Conservation (phyloP, 441 rosid species). For the Adansonia rubrostipa region DNA sequence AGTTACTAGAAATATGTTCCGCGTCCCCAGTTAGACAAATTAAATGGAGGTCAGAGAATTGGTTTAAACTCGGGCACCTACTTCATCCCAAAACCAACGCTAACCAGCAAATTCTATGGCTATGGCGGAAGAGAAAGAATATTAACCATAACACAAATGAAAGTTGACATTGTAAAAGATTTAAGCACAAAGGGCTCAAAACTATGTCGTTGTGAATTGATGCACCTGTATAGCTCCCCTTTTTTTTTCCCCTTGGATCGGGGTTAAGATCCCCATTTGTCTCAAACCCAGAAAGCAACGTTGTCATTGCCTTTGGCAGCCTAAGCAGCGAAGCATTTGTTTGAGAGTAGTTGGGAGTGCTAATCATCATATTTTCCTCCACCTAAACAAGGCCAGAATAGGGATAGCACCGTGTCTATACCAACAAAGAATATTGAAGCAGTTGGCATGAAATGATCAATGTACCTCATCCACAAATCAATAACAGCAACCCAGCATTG, state of each 20-base stretch:
- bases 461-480: slow-evolving; percentile 27
- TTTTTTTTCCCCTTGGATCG: neutral
- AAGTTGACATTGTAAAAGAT: slow-evolving; percentile 37
- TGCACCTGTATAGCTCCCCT: slow-evolving; percentile 29
- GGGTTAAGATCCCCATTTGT: slow-evolving; percentile 14
- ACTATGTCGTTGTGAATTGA: slow-evolving; percentile 40
- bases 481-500: slow-evolving; percentile 1
- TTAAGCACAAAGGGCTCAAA: slow-evolving; percentile 21
- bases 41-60: neutral
- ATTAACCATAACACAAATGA: slow-evolving; percentile 31
- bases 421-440: slow-evolving; percentile 45
- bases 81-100: neutral
- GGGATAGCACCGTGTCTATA: slow-evolving; percentile 37
- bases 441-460: slow-evolving; percentile 31
- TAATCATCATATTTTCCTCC: slow-evolving; percentile 28
- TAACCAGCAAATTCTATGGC: slow-evolving; percentile 1
- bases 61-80: neutral
- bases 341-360: slow-evolving; percentile 10
- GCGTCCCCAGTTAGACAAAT: no score
- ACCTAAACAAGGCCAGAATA: slow-evolving; percentile 36
- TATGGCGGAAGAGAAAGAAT: slow-evolving; percentile 23
- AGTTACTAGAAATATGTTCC: no score
- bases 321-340: slow-evolving; percentile 18
- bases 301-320: neutral
- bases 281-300: slow-evolving; percentile 17